These are phyloP conservation scores for Seiridium unicorne DNA, from an alignment of 2,329 filamentous ascomycete genomes.

Conservation along the genomic window DNA sequence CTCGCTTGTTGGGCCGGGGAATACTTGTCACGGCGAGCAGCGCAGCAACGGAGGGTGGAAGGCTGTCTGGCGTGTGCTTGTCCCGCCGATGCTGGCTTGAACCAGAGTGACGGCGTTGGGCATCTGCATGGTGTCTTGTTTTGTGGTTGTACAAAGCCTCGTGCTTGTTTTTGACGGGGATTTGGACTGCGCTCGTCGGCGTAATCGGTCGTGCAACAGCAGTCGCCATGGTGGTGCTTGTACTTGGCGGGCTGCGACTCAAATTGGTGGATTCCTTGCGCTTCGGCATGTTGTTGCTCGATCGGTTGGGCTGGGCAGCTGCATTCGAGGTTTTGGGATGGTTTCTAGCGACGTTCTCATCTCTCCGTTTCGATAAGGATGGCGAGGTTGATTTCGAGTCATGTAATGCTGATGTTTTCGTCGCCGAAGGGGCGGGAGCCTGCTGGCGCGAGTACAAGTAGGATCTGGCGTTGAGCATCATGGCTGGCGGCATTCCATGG, in stretches of 20 bases:
- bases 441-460: constrained; percentile 8
- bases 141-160: constrained; percentile 32
- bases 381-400: background rate
- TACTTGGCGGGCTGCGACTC: constrained; percentile 21
- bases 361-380: constrained; percentile 17
- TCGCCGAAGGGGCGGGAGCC: background rate
- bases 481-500: constrained; percentile 4
- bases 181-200: constrained; percentile 53
- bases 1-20: constrained; percentile 43
- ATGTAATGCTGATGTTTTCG: background rate
- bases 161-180: constrained; percentile 44
- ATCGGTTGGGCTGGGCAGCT: background rate
- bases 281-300: constrained; percentile 20
- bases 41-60: constrained; percentile 59
- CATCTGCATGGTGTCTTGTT: constrained; percentile 33
- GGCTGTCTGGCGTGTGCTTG: constrained; percentile 49
- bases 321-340: constrained; percentile 5
- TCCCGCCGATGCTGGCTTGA: constrained; percentile 33
- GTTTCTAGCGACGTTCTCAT: constrained; percentile 3
- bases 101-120: constrained; percentile 28
- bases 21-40: constrained; percentile 63
- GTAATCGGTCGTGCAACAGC: constrained; percentile 32
- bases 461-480: constrained; percentile 7
- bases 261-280: constrained; percentile 23
- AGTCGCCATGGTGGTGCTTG: constrained; percentile 26